Conservation (phyloP, 2,329 filamentous ascomycete species). For the Alternaria brassicicola region DNA sequence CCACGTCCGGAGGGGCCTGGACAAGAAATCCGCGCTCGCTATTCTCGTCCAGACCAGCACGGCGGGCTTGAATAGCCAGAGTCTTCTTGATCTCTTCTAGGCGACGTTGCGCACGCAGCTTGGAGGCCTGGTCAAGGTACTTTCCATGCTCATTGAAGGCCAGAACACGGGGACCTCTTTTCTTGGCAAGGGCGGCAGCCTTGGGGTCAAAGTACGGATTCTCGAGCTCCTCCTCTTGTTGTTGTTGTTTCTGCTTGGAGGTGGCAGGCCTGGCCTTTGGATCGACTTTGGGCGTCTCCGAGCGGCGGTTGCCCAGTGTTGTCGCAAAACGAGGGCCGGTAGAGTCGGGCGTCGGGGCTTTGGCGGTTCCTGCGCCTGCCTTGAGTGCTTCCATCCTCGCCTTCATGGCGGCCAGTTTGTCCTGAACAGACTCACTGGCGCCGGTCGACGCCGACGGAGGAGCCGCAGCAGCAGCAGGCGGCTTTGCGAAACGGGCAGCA, state of each 20-base stretch:
- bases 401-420: constrained; percentile 38
- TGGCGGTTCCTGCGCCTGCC: constrained; percentile 68
- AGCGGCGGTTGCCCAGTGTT: constrained; percentile 60
- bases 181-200: constrained; percentile 59
- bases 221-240: constrained; percentile 63
- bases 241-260: constrained; percentile 45
- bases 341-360: constrained; percentile 47
- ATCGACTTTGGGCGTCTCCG: constrained; percentile 46
- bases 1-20: constrained; percentile 81
- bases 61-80: constrained; percentile 84
- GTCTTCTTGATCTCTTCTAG: constrained; percentile 94
- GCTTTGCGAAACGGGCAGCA: constrained; percentile 40
- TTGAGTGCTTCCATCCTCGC: constrained; percentile 41
- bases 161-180: constrained; percentile 71
- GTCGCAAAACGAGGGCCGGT: constrained; percentile 61
- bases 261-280: constrained; percentile 36
- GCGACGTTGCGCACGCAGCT: constrained; percentile 82
- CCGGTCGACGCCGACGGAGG: constrained; percentile 20
- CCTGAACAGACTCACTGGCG: constrained; percentile 24
- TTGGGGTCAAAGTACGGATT: constrained; percentile 86
- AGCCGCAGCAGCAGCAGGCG: constrained; percentile 19
- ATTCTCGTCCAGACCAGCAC: constrained; percentile 93
- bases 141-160: constrained; percentile 96
- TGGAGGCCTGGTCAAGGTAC: constrained; percentile 93
- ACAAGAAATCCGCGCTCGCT: constrained; percentile 89